These are phyloP conservation scores for Cryphonectria nitschkei DNA, from an alignment of 2,329 filamentous ascomycete genomes.

Conservation along the genomic window DNA sequence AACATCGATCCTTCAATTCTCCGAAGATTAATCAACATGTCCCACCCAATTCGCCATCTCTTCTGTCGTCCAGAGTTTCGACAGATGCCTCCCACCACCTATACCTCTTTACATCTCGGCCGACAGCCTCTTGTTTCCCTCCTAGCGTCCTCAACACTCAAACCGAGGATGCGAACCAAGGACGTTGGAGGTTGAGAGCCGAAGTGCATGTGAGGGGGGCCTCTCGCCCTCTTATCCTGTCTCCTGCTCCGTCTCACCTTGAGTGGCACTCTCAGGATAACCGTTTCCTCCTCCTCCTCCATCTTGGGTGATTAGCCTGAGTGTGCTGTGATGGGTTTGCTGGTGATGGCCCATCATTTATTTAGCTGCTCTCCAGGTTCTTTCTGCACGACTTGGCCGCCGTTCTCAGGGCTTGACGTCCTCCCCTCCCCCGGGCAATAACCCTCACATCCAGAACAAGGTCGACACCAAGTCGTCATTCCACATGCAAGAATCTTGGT, in stretches of 20 bases:
- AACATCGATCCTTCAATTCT: no score
- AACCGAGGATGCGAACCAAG: background rate
- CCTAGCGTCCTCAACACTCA: slow-evolving; percentile 27
- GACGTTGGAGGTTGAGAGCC: background rate
- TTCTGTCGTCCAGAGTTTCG: slow-evolving; percentile 26
- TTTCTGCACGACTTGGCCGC: slow-evolving; percentile 21
- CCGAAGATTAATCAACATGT: background rate
- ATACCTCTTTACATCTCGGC: slow-evolving; percentile 10
- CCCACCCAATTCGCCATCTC: background rate
- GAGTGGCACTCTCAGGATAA: slow-evolving; percentile 21
- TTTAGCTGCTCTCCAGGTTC: slow-evolving; percentile 6
- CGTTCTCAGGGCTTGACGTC: slow-evolving; percentile 11
- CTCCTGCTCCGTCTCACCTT: slow-evolving; percentile 17
- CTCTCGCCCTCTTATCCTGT: background rate
- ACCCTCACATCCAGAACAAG: no score
- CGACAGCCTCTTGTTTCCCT: slow-evolving; percentile 16
- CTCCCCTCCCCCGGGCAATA: no score
- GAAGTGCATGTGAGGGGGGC: no score
- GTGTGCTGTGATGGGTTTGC: slow-evolving; percentile 25
- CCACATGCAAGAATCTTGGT: background rate
- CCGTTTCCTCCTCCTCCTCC: slow-evolving; percentile 14
- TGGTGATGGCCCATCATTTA: slow-evolving; percentile 13
- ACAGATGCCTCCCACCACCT: slow-evolving; percentile 18
- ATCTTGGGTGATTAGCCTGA: slow-evolving; percentile 11
- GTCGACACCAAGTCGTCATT: background rate